These are phyloP conservation scores for Globisporangium cylindrosporum DNA, from an alignment of 352 stramenopile genomes.

Conservation along the genomic window DNA sequence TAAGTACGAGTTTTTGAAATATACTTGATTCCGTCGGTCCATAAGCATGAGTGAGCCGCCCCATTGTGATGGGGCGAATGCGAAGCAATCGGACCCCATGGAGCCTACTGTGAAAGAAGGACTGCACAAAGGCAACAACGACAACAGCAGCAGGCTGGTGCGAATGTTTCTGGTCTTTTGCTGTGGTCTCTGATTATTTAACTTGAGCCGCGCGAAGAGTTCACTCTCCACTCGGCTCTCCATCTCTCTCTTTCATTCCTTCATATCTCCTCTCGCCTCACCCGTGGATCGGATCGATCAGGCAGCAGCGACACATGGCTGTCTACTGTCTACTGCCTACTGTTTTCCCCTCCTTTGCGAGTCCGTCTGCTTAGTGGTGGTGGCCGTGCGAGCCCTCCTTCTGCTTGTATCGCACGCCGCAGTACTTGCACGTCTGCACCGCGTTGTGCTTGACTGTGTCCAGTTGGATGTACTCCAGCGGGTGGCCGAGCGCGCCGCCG, in stretches of 20 bases:
- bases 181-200: neutral
- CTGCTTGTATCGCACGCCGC: constrained; percentile 89
- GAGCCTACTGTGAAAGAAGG: neutral
- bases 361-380: constrained; percentile 30
- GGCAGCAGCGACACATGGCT: neutral
- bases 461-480: constrained; percentile 94
- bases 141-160: neutral
- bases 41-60: neutral
- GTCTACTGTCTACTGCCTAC: too few relatives aligned
- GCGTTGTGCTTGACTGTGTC: constrained; percentile 76
- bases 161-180: neutral
- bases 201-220: neutral
- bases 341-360: neutral
- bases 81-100: neutral
- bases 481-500: constrained; percentile 95
- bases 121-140: neutral
- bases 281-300: neutral
- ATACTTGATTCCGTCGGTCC: neutral
- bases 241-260: neutral
- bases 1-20: too few relatives aligned
- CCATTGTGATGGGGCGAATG: neutral
- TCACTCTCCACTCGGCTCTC: neutral
- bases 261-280: neutral
- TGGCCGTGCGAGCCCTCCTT: constrained; percentile 67
- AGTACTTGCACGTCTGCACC: constrained; percentile 91